Evolutionary conservation across 2,329 filamentous ascomycete species (phyloP), one percentile per base, ranked within the genome.

Genomic region (Ascochyta clinopodiicola): DNA sequence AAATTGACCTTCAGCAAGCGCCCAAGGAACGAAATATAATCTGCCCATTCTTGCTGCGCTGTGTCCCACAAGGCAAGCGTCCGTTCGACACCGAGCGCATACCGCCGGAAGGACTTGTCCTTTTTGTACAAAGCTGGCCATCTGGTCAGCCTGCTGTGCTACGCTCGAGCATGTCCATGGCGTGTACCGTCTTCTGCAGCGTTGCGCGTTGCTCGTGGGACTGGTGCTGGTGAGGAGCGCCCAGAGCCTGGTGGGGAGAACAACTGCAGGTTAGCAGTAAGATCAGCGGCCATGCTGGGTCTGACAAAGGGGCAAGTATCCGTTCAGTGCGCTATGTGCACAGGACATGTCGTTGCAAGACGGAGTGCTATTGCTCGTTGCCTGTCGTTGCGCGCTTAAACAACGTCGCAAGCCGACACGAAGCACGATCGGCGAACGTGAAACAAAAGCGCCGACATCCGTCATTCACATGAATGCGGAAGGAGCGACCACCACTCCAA

Each of bases 1-100:
- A 42, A 59, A 62, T 71, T 66, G 74, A 93, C 91, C 86, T 97
- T 98, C 59, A 96, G 82, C 44, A 99, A 82, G 59, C 92, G 87
- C 72, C 91, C 96, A 51, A 99, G 80, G 74, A 98, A 99, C 17
- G 94, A 96, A 70, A 99, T 99, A 74, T 99, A 99, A 79, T 99
- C 95, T 44, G 96, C 95, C 95, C 95, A 99, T 86, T 99, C 95
- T 78, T 98, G 92, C 65, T 97, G 82, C 27, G 92, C 88, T 15
- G 91, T 93, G 73, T 99, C 95, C 79, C 97, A 99, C 31, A 96
- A 83, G 40, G 90, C 86, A 59, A 99, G 83, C 31, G 92, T 90
- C 75, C 92, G 87, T 71, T 98, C 94, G 63, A 99, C 88, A 55
- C 87, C 90, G 44, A 88, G 86, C 39, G 92, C 92, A 85, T 98